phyloP scores from a whole-genome alignment of 148 eudicot genomes.

The Rhododendron mucronatum region DNA sequence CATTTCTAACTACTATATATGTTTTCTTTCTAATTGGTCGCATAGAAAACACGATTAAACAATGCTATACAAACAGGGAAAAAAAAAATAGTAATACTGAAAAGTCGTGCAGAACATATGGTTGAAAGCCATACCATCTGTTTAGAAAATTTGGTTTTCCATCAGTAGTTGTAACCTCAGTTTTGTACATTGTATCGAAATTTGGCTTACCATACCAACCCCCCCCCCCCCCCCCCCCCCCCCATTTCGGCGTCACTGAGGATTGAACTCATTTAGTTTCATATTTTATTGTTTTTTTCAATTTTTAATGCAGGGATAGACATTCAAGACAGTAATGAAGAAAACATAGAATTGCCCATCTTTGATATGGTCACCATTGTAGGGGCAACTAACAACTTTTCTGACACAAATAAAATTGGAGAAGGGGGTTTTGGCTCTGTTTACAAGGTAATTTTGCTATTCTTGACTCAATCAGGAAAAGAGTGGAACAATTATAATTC shows the following conservation, averaged over 20 bases:
- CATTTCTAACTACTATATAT: not conserved
- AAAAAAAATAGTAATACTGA: not conserved
- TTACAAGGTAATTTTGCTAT: too few species aligned
- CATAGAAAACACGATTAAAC: not conserved
- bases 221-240: too few species aligned
- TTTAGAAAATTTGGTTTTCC: too few species aligned
- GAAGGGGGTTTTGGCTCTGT: not conserved
- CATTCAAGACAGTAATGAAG: not conserved
- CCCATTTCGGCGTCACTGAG: too few species aligned
- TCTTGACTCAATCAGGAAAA: too few species aligned
- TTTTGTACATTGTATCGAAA: too few species aligned
- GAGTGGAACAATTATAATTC: too few species aligned
- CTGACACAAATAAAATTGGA: constrained; percentile 14
- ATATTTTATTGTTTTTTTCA: not conserved
- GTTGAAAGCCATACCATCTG: not conserved
- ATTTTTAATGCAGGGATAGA: not conserved
- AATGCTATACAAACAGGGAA: too few species aligned
- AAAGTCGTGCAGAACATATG: not conserved
- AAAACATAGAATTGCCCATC: not conserved
- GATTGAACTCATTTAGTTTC: not conserved
- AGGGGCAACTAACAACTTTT: constrained; percentile 6
- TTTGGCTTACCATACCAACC: too few species aligned
- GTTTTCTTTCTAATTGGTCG: not conserved
- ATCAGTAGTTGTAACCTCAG: too few species aligned
- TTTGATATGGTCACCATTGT: not conserved